Conservation (phyloP, 441 rosid species). For the Iberis amara region DNA sequence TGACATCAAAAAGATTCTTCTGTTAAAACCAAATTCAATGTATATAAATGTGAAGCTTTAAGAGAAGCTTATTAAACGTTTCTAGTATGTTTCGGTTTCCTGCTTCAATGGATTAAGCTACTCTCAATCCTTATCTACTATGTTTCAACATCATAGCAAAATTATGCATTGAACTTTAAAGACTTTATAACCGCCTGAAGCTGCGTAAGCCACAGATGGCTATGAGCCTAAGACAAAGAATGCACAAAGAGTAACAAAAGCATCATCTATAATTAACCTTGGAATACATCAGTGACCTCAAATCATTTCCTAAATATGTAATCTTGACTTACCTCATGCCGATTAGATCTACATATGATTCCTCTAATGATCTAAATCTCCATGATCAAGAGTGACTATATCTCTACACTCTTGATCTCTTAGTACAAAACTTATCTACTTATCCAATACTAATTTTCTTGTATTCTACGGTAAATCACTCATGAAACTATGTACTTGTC, state of each 20-base stretch:
- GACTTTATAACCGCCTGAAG: slow-evolving; percentile 15
- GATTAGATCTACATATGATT: not conserved
- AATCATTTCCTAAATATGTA: not conserved
- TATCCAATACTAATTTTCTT: slow-evolving; percentile 12
- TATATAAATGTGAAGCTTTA: too few relatives aligned
- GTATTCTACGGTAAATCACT: not conserved
- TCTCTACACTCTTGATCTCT: too few relatives aligned
- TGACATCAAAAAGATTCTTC: slow-evolving; percentile 4
- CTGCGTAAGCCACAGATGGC: slow-evolving; percentile 8
- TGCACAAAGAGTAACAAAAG: slow-evolving; percentile 2
- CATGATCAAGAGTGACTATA: slow-evolving; percentile 1
- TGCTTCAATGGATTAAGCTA: too few relatives aligned
- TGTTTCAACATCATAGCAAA: slow-evolving; percentile 10
- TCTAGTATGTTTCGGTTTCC: slow-evolving; percentile 1
- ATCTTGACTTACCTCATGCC: not conserved
- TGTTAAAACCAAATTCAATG: not conserved
- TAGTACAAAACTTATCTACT: slow-evolving; percentile 7
- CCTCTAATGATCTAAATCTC: slow-evolving; percentile 2
- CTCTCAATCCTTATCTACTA: not conserved
- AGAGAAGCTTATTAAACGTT: too few relatives aligned
- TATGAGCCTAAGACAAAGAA: slow-evolving; percentile 7
- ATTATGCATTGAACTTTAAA: not conserved
- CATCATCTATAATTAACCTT: not conserved
- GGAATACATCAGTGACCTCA: not conserved
- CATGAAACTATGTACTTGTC: not conserved